Evolutionary conservation across 192 early-diverging fungal species (phyloP).

Genomic region (Powellomyces hirtus): DNA sequence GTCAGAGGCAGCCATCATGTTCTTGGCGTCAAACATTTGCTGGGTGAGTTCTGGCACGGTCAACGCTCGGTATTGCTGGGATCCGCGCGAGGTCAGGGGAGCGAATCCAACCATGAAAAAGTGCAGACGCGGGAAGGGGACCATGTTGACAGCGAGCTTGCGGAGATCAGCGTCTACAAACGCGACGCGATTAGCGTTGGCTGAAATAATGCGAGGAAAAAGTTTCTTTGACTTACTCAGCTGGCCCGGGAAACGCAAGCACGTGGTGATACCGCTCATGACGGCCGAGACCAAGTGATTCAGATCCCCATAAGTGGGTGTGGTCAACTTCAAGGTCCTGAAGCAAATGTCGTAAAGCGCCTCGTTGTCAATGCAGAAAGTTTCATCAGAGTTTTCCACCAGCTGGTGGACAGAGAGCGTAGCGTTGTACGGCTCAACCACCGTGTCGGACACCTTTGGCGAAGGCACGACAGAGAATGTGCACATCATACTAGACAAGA

Average conservation of each 20-base stretch:
- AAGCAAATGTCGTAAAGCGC: conserved; percentile 99
- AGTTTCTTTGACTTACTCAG: conserved; percentile 74
- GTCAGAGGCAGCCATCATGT: conserved; percentile 99
- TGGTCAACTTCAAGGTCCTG: conserved; percentile 92
- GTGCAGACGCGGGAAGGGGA: conserved; percentile 97
- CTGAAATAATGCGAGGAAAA: too few species aligned
- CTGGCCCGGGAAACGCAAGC: conserved; percentile 98
- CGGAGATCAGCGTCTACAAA: conserved; percentile 68
- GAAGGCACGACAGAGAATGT: conserved; percentile 97
- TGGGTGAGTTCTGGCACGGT: conserved; percentile 79
- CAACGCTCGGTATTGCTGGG: conserved; percentile 80
- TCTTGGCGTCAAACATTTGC: conserved; percentile 98
- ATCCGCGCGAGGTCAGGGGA: conserved; percentile 79
- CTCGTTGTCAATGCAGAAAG: conserved; percentile 99
- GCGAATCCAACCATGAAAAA: conserved; percentile 98
- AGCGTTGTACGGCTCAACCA: conserved; percentile 99
- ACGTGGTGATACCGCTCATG: conserved; percentile 96
- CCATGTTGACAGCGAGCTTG: conserved; percentile 68
- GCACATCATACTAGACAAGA: conserved; percentile 74
- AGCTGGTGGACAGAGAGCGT: conserved; percentile 96
- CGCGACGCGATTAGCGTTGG: conserved; percentile 40
- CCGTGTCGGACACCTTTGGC: conserved; percentile 97
- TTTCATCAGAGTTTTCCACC: conserved; percentile 98
- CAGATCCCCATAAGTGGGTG: conserved; percentile 91
- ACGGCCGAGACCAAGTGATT: conserved; percentile 96